Conservation (phyloP, 345 rosid genomes). For the Triadica sebifera region DNA sequence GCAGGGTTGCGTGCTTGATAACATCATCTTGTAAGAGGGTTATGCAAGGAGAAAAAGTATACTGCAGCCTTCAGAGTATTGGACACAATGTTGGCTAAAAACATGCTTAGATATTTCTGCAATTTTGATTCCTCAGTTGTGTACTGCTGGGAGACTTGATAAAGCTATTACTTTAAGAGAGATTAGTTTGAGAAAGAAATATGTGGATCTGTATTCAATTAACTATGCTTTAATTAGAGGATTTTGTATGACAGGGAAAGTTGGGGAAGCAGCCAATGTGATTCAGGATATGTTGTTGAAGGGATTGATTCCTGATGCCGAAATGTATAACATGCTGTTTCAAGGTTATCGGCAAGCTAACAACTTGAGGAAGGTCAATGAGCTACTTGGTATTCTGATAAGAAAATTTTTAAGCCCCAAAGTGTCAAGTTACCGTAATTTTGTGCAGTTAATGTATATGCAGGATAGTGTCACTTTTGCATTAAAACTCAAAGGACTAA, state of each 20-base stretch:
- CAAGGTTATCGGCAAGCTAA: slow-evolving; percentile 48
- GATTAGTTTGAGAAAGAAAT: slow-evolving; percentile 27
- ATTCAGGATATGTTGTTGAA: slow-evolving; percentile 36
- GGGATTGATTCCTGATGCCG: slow-evolving; percentile 34
- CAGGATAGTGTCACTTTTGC: slow-evolving; percentile 40
- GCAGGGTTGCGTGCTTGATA: slow-evolving; percentile 44
- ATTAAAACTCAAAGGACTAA: slow-evolving; percentile 46
- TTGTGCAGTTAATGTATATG: slow-evolving; percentile 48
- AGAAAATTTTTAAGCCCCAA: slow-evolving; percentile 45
- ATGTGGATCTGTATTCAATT: slow-evolving; percentile 29
- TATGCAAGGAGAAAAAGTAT: slow-evolving; percentile 45
- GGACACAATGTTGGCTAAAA: slow-evolving; percentile 36
- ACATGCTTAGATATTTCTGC: slow-evolving; percentile 37
- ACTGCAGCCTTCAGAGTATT: slow-evolving; percentile 42
- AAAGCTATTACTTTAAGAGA: slow-evolving; percentile 41
- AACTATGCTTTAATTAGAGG: slow-evolving; percentile 50
- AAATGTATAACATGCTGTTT: slow-evolving; percentile 39
- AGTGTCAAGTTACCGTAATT: slow-evolving; percentile 45
- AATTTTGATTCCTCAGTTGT: slow-evolving; percentile 52
- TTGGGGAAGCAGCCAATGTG: slow-evolving; percentile 47
- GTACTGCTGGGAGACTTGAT: slow-evolving; percentile 33
- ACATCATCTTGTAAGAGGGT: slow-evolving; percentile 48
- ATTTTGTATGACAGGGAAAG: slow-evolving; percentile 46
- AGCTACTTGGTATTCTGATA: slow-evolving; percentile 43
- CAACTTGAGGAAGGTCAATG: slow-evolving; percentile 39